A percentile compares a stretch with the other conserved stretches of the same genome.
phyloP scores from a whole-genome alignment of 371 early-diverging fungal genomes.

The Apophysomyces trapeziformis region DNA sequence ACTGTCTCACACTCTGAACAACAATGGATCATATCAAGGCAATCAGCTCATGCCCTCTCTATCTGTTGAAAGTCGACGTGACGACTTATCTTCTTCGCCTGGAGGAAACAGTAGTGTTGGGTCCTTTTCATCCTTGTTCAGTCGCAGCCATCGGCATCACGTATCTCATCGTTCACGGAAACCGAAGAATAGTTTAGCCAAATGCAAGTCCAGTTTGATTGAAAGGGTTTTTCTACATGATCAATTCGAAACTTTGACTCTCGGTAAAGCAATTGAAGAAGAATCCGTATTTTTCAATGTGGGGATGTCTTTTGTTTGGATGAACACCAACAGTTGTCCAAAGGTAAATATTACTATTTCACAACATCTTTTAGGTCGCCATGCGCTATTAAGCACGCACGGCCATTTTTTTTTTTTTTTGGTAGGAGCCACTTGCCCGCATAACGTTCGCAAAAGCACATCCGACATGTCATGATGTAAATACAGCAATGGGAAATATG shows the following conservation, averaged over 20 bases:
- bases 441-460: slow-evolving; percentile 79
- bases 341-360: slow-evolving; percentile 41
- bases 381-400: background rate
- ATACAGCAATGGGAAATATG: slow-evolving; percentile 70
- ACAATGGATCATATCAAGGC: background rate
- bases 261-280: slow-evolving; percentile 13
- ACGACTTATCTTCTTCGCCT: background rate
- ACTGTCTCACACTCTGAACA: background rate
- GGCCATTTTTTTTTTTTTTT: background rate
- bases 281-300: slow-evolving; percentile 56
- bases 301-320: slow-evolving; percentile 76
- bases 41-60: slow-evolving; percentile 27
- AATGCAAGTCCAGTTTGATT: slow-evolving; percentile 71
- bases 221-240: slow-evolving; percentile 72
- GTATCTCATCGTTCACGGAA: slow-evolving; percentile 25
- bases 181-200: slow-evolving; percentile 56
- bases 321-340: slow-evolving; percentile 62
- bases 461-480: slow-evolving; percentile 90
- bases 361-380: too few species aligned
- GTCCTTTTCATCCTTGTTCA: slow-evolving; percentile 37
- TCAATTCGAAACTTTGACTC: slow-evolving; percentile 65
- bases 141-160: slow-evolving; percentile 16
- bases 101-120: slow-evolving; percentile 25
- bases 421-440: slow-evolving; percentile 76
- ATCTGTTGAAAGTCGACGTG: slow-evolving; percentile 8